Percentiles rank a stretch among this genome's conserved stretches.
Evolutionary conservation across 2,329 filamentous ascomycete species (phyloP).

Genomic region (Exutisphaerella laricina): DNA sequence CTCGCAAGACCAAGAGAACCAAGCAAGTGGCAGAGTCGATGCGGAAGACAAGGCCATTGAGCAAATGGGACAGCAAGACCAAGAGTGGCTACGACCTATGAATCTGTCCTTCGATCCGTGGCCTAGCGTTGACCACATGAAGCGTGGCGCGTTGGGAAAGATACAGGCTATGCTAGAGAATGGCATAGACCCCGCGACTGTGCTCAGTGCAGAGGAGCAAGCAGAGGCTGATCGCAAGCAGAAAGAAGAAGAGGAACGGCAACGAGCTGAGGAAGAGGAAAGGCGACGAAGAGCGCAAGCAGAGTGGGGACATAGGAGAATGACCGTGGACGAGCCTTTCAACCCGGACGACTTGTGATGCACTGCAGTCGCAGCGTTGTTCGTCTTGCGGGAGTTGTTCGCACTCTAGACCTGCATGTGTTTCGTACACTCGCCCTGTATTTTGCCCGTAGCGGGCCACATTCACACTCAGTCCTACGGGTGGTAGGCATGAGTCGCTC

Average conservation of each 20-base stretch:
- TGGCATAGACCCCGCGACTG: slow-evolving; percentile 54
- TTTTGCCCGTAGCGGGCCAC: no score
- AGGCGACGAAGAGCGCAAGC: slow-evolving; percentile 13
- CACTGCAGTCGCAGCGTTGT: not conserved
- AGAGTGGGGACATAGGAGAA: slow-evolving; percentile 17
- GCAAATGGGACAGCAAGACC: slow-evolving; percentile 33
- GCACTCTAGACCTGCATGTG: no score
- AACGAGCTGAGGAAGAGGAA: slow-evolving; percentile 31
- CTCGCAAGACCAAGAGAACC: slow-evolving; percentile 15
- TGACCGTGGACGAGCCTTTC: slow-evolving; percentile 29
- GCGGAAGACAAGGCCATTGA: slow-evolving; percentile 17
- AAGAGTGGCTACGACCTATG: slow-evolving; percentile 36
- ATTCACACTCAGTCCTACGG: no score
- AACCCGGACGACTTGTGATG: slow-evolving; percentile 32
- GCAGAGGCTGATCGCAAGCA: slow-evolving; percentile 33
- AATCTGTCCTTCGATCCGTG: slow-evolving; percentile 65
- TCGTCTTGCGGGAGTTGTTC: no score
- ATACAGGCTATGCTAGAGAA: slow-evolving; percentile 56
- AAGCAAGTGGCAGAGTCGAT: slow-evolving; percentile 11
- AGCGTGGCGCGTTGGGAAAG: slow-evolving; percentile 58
- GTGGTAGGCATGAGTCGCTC: no score
- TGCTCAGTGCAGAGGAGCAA: slow-evolving; percentile 41
- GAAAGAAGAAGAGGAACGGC: slow-evolving; percentile 38
- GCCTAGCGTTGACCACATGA: slow-evolving; percentile 66
- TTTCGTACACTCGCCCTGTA: no score